phyloP scores from a whole-genome alignment of 495 filamentous ascomycete species.

The Choiromyces venosus region DNA sequence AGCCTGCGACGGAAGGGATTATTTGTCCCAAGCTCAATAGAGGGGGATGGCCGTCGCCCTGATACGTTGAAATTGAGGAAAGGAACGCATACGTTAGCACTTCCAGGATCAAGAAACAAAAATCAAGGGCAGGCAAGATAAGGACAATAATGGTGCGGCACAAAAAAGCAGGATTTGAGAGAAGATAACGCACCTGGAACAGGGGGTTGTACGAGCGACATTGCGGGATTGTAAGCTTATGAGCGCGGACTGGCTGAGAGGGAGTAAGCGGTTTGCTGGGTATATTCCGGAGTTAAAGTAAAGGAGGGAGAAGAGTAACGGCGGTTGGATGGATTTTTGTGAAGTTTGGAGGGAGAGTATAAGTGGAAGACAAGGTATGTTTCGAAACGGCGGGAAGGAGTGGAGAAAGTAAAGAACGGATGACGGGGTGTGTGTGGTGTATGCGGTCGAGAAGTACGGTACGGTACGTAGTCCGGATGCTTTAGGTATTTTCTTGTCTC shows the following conservation, averaged over 20 bases:
- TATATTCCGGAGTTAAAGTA: neutral
- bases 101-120: conserved; percentile 10
- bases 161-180: conserved; percentile 25
- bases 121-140: conserved; percentile 14
- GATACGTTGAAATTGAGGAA: conserved; percentile 36
- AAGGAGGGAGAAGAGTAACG: neutral
- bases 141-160: conserved; percentile 22
- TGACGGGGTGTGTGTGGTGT: neutral
- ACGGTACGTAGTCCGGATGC: neutral
- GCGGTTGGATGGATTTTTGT: neutral
- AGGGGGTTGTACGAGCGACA: conserved; percentile 43
- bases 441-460: neutral
- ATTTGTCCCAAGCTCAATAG: conserved; percentile 73
- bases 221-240: conserved; percentile 17
- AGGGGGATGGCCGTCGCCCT: conserved; percentile 43
- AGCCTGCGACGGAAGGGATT: conserved; percentile 93
- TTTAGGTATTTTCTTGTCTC: neutral
- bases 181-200: conserved; percentile 40
- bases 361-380: neutral
- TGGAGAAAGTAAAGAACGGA: neutral
- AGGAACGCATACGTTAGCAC: conserved; percentile 30
- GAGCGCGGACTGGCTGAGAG: neutral
- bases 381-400: neutral
- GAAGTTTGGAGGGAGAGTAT: neutral
- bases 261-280: neutral